These are phyloP conservation scores for Apiotrichum sp. DNA, from an alignment of 1,284 basidiomycete species.

Conservation along the genomic window DNA sequence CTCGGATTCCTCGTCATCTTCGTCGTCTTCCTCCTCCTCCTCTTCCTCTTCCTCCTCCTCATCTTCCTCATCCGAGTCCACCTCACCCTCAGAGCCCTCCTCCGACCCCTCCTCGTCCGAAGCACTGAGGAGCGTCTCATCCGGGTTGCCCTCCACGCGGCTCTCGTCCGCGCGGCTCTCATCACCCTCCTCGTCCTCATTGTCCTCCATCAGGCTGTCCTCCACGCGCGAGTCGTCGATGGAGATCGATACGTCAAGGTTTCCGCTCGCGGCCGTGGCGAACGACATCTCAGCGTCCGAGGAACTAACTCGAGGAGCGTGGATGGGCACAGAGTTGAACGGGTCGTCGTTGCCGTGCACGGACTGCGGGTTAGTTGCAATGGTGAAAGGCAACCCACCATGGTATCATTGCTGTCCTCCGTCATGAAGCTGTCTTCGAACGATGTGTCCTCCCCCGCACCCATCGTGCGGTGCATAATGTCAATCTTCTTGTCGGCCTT, in stretches of 20 bases:
- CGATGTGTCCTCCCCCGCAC: constrained; percentile 15
- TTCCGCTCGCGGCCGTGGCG: constrained; percentile 4
- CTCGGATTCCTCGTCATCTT: constrained; percentile 23
- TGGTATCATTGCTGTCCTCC: constrained; percentile 19
- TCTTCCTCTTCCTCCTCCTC: constrained; percentile 18
- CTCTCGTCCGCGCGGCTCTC: constrained; percentile 2
- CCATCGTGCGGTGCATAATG: constrained; percentile 66
- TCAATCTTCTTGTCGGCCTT: constrained; percentile 91
- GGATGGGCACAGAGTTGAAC: constrained; percentile 11
- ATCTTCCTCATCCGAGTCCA: constrained; percentile 18
- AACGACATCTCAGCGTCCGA: background rate
- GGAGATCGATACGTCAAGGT: constrained; percentile 8
- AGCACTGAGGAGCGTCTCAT: constrained; percentile 3
- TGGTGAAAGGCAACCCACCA: constrained; percentile 5
- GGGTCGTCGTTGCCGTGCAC: constrained; percentile 20
- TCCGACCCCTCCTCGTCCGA: background rate
- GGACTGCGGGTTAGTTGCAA: constrained; percentile 13
- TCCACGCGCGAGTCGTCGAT: constrained; percentile 9
- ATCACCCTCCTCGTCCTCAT: constrained; percentile 1
- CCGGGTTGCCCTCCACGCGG: constrained; percentile 4
- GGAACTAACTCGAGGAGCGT: background rate
- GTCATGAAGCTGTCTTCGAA: constrained; percentile 36
- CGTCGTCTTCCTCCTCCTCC: too few relatives aligned
- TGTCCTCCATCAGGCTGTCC: background rate
- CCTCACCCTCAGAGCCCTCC: constrained; percentile 20